Conservation (phyloP, 371 early-diverging fungal species). For the Parasitella parasitica region DNA sequence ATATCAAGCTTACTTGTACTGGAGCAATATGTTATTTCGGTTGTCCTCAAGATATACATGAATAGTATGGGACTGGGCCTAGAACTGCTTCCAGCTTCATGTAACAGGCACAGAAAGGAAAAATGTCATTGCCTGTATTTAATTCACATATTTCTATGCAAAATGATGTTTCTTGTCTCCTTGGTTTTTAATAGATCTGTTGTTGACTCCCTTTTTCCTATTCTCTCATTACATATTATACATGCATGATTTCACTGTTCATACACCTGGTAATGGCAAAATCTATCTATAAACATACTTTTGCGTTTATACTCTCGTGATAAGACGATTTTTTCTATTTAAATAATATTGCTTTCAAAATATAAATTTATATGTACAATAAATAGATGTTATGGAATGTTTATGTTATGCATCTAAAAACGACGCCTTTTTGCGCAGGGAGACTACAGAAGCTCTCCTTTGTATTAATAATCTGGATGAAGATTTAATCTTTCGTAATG, state of each 20-base stretch:
- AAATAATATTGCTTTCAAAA: neutral
- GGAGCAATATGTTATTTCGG: too few species aligned
- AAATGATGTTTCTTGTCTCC: neutral
- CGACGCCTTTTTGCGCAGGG: slow-evolving; percentile 14
- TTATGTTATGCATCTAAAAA: slow-evolving; percentile 6
- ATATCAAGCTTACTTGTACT: too few species aligned
- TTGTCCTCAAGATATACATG: neutral
- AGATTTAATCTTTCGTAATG: slow-evolving; percentile 12
- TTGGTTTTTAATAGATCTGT: neutral
- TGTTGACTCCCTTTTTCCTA: neutral
- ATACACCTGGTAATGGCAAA: too few species aligned
- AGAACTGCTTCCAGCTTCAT: neutral
- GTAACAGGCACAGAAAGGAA: neutral
- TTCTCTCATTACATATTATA: neutral
- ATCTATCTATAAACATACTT: too few species aligned
- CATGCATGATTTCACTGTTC: too few species aligned
- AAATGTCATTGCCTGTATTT: neutral
- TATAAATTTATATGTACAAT: neutral
- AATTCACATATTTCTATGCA: neutral
- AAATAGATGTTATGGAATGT: slow-evolving; percentile 1
- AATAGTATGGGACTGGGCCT: neutral
- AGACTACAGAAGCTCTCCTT: slow-evolving; percentile 10
- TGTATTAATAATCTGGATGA: slow-evolving; percentile 9
- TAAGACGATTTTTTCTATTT: neutral
- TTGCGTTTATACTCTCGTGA: neutral